phyloP scores from a whole-genome alignment of 805 yeast species.

The Ogataea siamensis region DNA sequence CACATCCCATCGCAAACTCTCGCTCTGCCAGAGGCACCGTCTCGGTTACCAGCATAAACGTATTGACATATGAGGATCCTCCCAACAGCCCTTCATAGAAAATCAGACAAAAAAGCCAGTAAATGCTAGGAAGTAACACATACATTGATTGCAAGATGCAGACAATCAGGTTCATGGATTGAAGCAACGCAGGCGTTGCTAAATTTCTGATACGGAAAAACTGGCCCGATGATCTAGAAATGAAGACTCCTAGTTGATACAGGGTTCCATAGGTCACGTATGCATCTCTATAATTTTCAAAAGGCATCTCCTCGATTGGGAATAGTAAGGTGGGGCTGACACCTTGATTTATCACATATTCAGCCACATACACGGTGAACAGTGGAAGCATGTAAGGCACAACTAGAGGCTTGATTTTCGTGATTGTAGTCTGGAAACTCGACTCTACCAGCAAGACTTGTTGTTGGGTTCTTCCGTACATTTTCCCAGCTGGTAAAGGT shows the following conservation, averaged over 20 bases:
- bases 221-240: slow-evolving; percentile 81
- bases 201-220: slow-evolving; percentile 57
- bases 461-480: background rate
- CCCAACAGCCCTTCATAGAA: slow-evolving; percentile 91
- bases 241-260: slow-evolving; percentile 89
- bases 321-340: slow-evolving; percentile 84
- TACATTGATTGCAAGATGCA: slow-evolving; percentile 64
- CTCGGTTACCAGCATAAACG: slow-evolving; percentile 76
- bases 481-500: slow-evolving; percentile 17
- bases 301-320: slow-evolving; percentile 69
- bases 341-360: slow-evolving; percentile 89
- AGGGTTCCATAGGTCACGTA: slow-evolving; percentile 89
- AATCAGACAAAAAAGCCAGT: slow-evolving; percentile 58
- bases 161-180: slow-evolving; percentile 57
- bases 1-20: slow-evolving; percentile 81
- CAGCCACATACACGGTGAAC: slow-evolving; percentile 78
- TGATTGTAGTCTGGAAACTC: slow-evolving; percentile 30
- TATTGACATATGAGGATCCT: slow-evolving; percentile 87
- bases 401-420: slow-evolving; percentile 42
- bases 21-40: slow-evolving; percentile 48
- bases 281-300: slow-evolving; percentile 70
- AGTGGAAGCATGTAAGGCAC: slow-evolving; percentile 81
- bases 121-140: slow-evolving; percentile 56
- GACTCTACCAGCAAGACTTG: slow-evolving; percentile 5
- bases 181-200: slow-evolving; percentile 64